These are phyloP conservation scores for Auricularia sp. DNA, from an alignment of 768 basidiomycete genomes.

Conservation along the genomic window DNA sequence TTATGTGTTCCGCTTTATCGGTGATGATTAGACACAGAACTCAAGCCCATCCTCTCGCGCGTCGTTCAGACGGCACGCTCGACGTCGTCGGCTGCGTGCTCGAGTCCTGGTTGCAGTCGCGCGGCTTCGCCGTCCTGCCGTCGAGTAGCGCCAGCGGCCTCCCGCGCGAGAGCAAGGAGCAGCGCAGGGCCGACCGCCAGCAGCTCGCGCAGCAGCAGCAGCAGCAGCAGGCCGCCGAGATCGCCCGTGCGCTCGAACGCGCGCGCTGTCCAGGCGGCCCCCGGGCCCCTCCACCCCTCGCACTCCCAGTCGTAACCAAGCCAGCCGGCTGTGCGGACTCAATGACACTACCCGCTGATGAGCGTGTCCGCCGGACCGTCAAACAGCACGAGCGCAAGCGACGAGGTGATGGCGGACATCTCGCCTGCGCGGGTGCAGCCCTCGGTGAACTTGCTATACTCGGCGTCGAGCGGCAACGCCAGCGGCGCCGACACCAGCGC, in stretches of 20 bases:
- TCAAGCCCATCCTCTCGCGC: constrained; percentile 68
- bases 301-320: background rate
- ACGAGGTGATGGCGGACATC: constrained; percentile 25
- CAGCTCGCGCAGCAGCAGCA: background rate
- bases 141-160: constrained; percentile 28
- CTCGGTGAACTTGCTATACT: constrained; percentile 9
- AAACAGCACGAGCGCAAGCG: constrained; percentile 6
- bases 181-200: constrained; percentile 47
- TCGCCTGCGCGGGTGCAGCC: constrained; percentile 4
- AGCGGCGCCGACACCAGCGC: constrained; percentile 54
- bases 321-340: background rate
- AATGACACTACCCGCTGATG: background rate
- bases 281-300: background rate
- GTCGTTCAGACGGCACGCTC: constrained; percentile 89
- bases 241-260: background rate
- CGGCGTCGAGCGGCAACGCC: constrained; percentile 38
- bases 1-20: no score
- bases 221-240: background rate
- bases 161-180: constrained; percentile 67
- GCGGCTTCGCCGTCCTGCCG: constrained; percentile 19
- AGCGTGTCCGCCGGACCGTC: background rate
- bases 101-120: constrained; percentile 84
- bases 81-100: constrained; percentile 91
- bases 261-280: background rate
- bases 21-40: no score